Percentiles rank a stretch among this genome's conserved stretches.
phyloP scores from a whole-genome alignment of 805 yeast genomes.

The Pichia eremophila region DNA sequence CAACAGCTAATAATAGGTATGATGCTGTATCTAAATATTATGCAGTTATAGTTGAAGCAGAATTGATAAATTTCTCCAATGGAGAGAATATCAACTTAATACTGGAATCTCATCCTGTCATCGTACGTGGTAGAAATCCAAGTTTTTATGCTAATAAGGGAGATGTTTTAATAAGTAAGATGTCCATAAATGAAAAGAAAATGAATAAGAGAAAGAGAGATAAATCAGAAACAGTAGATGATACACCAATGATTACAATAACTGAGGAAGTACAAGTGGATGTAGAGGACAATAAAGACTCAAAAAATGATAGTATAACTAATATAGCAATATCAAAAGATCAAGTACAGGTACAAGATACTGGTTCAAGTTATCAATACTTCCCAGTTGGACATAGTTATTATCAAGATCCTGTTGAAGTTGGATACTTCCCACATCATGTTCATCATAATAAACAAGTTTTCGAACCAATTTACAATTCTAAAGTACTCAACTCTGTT shows the following conservation, averaged over 20 bases:
- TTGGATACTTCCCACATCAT: slow-evolving; percentile 39
- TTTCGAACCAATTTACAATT: slow-evolving; percentile 2
- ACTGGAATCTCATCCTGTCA: slow-evolving; percentile 30
- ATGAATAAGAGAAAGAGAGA: not conserved
- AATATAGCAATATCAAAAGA: no score
- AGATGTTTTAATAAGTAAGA: slow-evolving; percentile 31
- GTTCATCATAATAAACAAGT: slow-evolving; percentile 32
- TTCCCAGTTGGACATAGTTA: slow-evolving; percentile 38
- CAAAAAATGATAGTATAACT: not conserved
- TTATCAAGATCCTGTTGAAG: slow-evolving; percentile 40
- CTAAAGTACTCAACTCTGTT: not conserved
- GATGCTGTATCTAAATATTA: slow-evolving; percentile 13
- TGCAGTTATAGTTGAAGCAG: slow-evolving; percentile 15
- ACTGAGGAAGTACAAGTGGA: not conserved
- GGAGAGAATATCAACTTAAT: slow-evolving; percentile 14
- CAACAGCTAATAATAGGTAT: slow-evolving; percentile 24
- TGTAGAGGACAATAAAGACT: no score
- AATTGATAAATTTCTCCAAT: slow-evolving; percentile 10
- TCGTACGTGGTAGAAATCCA: slow-evolving; percentile 46
- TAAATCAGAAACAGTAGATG: not conserved
- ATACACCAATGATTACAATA: not conserved
- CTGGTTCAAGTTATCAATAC: slow-evolving; percentile 31
- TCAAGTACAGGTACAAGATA: not conserved
- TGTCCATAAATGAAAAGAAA: not conserved
- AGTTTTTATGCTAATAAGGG: slow-evolving; percentile 39